These are phyloP conservation scores for Hyaloscypha bicolor DNA, from an alignment of 495 filamentous ascomycete genomes.

Conservation along the genomic window DNA sequence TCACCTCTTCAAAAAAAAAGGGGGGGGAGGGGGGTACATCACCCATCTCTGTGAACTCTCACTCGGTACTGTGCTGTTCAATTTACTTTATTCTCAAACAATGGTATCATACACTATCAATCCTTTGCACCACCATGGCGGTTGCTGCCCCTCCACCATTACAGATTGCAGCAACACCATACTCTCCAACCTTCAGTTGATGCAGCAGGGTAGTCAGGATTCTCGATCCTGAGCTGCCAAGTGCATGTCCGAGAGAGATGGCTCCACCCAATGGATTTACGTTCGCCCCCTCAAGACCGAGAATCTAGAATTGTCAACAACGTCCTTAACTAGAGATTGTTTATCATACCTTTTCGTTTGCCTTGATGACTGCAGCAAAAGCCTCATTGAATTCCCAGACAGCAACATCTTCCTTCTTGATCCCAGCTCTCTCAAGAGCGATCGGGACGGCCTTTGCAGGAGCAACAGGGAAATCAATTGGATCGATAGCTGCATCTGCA, in stretches of 20 bases:
- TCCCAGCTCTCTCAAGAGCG: conserved; percentile 84
- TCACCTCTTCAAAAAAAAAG: too few species aligned
- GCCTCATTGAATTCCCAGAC: conserved; percentile 99
- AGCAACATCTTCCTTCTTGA: conserved; percentile 84
- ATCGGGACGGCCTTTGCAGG: conserved; percentile 91
- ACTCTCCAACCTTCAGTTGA: conserved; percentile 86
- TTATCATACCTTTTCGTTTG: conserved; percentile 76
- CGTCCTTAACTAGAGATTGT: conserved; percentile 10
- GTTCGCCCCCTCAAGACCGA: conserved; percentile 71
- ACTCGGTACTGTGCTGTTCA: background rate
- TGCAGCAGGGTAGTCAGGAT: conserved; percentile 91
- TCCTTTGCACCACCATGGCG: conserved; percentile 87
- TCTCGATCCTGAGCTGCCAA: conserved; percentile 91
- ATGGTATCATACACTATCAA: conserved; percentile 61
- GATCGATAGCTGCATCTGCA: conserved; percentile 90
- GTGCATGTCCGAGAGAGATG: conserved; percentile 89
- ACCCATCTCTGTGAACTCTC: too few species aligned
- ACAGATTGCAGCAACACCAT: conserved; percentile 93
- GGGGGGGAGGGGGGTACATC: too few species aligned
- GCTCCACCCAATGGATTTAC: conserved; percentile 92
- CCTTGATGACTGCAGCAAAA: conserved; percentile 94
- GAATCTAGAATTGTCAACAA: conserved; percentile 50
- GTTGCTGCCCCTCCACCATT: conserved; percentile 94
- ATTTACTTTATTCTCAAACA: background rate
- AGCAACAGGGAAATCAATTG: conserved; percentile 93